Evolutionary conservation across 305 asterid species (phyloP).

Genomic region (Solanum hybrid): DNA sequence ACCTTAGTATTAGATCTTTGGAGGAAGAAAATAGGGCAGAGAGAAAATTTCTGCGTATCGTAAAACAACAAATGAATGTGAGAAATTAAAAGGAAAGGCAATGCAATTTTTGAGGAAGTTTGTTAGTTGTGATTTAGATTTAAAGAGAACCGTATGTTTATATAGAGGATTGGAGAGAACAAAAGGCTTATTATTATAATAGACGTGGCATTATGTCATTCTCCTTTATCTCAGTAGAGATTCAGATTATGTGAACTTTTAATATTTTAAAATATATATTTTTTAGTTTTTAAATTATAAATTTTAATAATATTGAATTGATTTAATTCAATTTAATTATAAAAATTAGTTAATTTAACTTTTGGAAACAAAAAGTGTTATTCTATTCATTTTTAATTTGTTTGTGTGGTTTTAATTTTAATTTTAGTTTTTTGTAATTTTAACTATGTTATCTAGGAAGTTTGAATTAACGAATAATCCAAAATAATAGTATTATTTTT

Average conservation of each 20-base stretch:
- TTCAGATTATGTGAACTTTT: not conserved
- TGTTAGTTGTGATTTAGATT: not conserved
- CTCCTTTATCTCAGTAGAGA: accelerated
- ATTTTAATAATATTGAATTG: not conserved
- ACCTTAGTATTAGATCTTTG: not conserved
- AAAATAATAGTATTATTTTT: no score
- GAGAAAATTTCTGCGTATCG: not conserved
- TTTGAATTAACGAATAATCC: no score
- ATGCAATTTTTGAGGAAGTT: not conserved
- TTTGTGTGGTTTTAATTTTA: no score
- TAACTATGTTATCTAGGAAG: no score
- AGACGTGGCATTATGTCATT: not conserved
- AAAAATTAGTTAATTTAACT: no score
- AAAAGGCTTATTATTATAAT: not conserved
- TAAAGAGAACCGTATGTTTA: not conserved
- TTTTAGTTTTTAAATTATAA: not conserved
- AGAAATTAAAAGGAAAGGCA: not conserved
- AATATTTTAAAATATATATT: not conserved
- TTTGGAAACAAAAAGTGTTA: no score
- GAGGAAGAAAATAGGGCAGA: not conserved
- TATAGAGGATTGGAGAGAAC: not conserved
- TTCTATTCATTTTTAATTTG: no score
- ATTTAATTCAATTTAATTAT: not conserved
- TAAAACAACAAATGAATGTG: not conserved
- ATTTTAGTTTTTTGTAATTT: no score